Evolutionary conservation across 1,284 basidiomycete genomes (phyloP), one percentile per base, ranked within the genome.

Genomic region (Trametes versicolor): DNA sequence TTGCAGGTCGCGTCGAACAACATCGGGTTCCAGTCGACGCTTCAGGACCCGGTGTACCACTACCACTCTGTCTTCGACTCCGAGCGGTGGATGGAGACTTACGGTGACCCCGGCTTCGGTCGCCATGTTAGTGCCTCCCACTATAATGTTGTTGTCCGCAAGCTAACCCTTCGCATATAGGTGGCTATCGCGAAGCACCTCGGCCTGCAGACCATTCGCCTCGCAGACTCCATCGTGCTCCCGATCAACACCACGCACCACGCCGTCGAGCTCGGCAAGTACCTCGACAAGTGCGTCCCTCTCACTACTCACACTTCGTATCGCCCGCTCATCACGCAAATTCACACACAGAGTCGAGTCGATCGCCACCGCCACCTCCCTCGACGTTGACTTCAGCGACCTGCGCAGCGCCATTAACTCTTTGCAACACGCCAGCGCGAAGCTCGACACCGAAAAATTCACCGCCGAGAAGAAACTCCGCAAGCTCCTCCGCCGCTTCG

Each of bases 241-340:
- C 93, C 93, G 0, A 77, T 96, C 71, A 94, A 95, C 75, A 89
- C 91, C 7, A 92, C 91, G 1, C 86, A 92, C 71, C 94, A 94
- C 65, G 76, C 86, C 1, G 74, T 80, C 45, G 81, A 85, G 65
- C 77, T 88, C 34, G 80, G 81, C 57, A 75, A 74, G 9, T 87
- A 88, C 66, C 77, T 88, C 13, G 75, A 84, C 62, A 77, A 73
- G 86, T 86, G 70, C 23, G 81, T 71, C 21, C 50, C 6, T 15
- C 36, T n/a, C 29, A 4, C 49, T 4, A n/a, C 19, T 51, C 37
- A 19, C 43, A 17, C 17, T 23, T 0, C 1, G 41, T 13, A 39
- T 55, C 37, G 41, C 34, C 15, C 43, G n/a, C 50, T 32, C 17
- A 39, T 21, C 29, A 19, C 37, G 3, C 43, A 27, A 10, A 32